These are phyloP conservation scores for Penicillium freii DNA, from an alignment of 2,329 filamentous ascomycete species.

Conservation along the genomic window DNA sequence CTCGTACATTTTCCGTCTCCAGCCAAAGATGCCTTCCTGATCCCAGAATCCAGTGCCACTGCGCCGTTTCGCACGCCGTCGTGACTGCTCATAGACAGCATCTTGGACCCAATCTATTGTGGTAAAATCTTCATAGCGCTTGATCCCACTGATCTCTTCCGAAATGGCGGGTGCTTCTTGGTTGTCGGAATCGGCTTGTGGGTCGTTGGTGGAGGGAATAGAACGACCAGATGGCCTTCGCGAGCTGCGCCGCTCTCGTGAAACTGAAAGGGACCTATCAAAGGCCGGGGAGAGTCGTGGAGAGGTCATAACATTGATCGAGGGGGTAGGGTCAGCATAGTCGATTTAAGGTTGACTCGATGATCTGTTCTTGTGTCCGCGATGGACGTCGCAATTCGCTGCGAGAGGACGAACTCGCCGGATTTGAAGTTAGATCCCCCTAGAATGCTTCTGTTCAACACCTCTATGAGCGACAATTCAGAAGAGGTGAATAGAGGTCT, in stretches of 20 bases:
- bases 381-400: conserved; percentile 4
- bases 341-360: conserved; percentile 18
- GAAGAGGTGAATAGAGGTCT: conserved; percentile 7
- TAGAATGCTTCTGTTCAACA: neutral
- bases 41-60: conserved; percentile 71
- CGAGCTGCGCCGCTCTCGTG: conserved; percentile 34
- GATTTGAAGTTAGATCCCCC: neutral
- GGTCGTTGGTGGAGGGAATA: conserved; percentile 50
- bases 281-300: conserved; percentile 36
- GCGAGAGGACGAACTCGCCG: neutral
- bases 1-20: conserved; percentile 77
- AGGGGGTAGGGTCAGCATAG: conserved; percentile 29
- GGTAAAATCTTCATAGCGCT: conserved; percentile 97
- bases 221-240: conserved; percentile 54
- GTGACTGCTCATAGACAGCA: conserved; percentile 82
- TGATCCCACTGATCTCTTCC: conserved; percentile 96
- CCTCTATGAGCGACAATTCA: neutral
- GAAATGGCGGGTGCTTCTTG: conserved; percentile 68
- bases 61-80: conserved; percentile 72
- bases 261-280: conserved; percentile 31
- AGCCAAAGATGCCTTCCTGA: conserved; percentile 65
- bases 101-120: conserved; percentile 98
- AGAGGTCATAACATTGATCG: conserved; percentile 44
- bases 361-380: conserved; percentile 14
- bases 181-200: conserved; percentile 56